A percentile compares a stretch with the other conserved stretches of the same genome.
These are phyloP conservation scores for Metschnikowia dekortorum DNA, from an alignment of 805 yeast species.

Conservation along the genomic window DNA sequence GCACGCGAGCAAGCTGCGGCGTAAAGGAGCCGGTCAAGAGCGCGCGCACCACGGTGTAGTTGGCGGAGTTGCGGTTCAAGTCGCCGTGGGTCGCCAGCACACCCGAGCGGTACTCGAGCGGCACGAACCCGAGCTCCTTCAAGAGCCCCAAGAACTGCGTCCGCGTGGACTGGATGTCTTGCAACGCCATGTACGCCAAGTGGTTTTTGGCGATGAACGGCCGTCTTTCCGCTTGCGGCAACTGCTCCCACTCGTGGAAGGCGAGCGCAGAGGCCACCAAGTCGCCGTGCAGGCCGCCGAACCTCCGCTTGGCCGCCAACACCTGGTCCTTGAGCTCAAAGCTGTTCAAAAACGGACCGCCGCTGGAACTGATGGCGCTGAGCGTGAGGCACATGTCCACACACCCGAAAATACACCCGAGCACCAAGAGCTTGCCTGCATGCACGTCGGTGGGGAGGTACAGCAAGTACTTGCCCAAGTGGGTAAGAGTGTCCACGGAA, in stretches of 20 bases:
- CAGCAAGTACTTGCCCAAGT: slow-evolving; percentile 76
- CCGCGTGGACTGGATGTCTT: slow-evolving; percentile 68
- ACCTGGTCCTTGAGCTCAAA: slow-evolving; percentile 62
- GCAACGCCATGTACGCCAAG: slow-evolving; percentile 59
- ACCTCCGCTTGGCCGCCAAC: slow-evolving; percentile 40
- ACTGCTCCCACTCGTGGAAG: slow-evolving; percentile 45
- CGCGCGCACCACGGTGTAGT: slow-evolving; percentile 53
- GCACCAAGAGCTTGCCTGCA: slow-evolving; percentile 76
- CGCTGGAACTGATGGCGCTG: slow-evolving; percentile 72
- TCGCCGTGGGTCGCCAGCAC: slow-evolving; percentile 5
- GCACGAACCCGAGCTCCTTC: slow-evolving; percentile 74
- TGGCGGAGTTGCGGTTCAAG: slow-evolving; percentile 50
- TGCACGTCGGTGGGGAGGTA: slow-evolving; percentile 81
- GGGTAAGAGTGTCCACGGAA: slow-evolving; percentile 47
- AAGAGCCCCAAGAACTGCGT: slow-evolving; percentile 66
- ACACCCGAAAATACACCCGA: slow-evolving; percentile 80
- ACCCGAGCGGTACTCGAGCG: slow-evolving; percentile 39
- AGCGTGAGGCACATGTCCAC: slow-evolving; percentile 71
- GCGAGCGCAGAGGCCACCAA: slow-evolving; percentile 62
- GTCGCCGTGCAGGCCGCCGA: slow-evolving; percentile 61
- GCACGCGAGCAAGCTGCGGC: slow-evolving; percentile 79
- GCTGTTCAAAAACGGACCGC: slow-evolving; percentile 66
- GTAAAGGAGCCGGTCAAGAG: slow-evolving; percentile 76
- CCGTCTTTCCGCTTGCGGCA: slow-evolving; percentile 20
- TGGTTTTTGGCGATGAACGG: slow-evolving; percentile 52